Evolutionary conservation across 345 rosid species (phyloP).

Genomic region (Dovyalis caffra): DNA sequence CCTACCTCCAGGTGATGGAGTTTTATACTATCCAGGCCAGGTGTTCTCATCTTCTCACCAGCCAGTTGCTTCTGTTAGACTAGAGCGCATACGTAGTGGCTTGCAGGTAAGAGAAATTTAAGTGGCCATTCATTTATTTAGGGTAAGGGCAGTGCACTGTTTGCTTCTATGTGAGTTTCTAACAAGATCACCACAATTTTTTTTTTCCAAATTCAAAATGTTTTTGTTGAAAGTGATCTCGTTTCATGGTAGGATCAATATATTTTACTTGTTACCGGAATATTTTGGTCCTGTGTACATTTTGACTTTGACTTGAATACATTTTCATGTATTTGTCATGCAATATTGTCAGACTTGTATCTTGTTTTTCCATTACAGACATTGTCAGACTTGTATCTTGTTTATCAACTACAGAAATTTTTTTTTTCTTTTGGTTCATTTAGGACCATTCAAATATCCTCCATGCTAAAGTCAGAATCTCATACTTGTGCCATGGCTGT

Average conservation of each 20-base stretch:
- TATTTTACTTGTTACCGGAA: background rate
- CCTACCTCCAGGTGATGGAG: conserved; percentile 96
- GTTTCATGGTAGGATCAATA: background rate
- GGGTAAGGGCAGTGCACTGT: background rate
- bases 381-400: background rate
- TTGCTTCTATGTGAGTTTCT: background rate
- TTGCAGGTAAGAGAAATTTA: conserved; percentile 57
- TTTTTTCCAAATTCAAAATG: background rate
- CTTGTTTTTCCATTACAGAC: background rate
- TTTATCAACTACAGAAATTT: background rate
- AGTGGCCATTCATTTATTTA: background rate
- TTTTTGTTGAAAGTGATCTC: background rate
- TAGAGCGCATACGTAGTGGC: conserved; percentile 92
- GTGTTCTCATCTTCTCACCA: conserved; percentile 81
- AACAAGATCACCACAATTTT: background rate
- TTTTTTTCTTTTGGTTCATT: background rate
- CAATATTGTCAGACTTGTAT: background rate
- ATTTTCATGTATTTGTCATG: background rate
- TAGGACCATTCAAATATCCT: background rate
- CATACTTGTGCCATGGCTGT: background rate
- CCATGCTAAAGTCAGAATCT: background rate
- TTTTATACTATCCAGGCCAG: conserved; percentile 85
- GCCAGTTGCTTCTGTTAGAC: conserved; percentile 83
- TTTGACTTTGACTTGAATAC: background rate
- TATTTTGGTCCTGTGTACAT: background rate